phyloP scores from a whole-genome alignment of 2,329 filamentous ascomycete genomes.

The Cryphonectria naterciae region DNA sequence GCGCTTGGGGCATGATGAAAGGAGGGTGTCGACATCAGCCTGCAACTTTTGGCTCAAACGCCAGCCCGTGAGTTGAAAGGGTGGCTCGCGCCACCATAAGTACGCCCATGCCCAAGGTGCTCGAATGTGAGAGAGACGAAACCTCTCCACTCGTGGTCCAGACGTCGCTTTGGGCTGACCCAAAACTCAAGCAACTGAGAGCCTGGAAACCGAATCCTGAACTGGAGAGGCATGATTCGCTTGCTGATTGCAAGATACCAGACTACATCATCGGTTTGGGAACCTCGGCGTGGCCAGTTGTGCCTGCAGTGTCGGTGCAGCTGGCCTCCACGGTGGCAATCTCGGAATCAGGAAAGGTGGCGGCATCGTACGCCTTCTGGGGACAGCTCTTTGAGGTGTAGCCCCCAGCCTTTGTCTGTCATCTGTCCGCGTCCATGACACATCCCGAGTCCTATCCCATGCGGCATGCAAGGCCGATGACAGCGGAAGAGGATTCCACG shows the following conservation, averaged over 20 bases:
- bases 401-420: background rate
- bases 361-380: background rate
- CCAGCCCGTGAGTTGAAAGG: background rate
- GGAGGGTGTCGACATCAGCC: background rate
- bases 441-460: conserved; percentile 11
- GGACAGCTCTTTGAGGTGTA: background rate
- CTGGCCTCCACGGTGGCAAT: background rate
- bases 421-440: background rate
- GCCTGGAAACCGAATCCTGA: background rate
- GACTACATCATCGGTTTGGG: background rate
- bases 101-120: background rate
- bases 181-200: background rate
- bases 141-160: background rate
- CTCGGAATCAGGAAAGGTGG: background rate
- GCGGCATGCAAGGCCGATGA: conserved; percentile 10
- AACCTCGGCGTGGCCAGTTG: background rate
- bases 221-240: background rate
- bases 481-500: conserved; percentile 16
- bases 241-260: background rate
- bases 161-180: background rate
- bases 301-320: background rate
- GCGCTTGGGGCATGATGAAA: background rate
- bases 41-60: background rate
- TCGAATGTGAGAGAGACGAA: background rate
- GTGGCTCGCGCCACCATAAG: background rate